Base-by-base conservation (phyloP, 2,329 filamentous ascomycete genomes). In the Plectosphaerella cucumerina region DNA sequence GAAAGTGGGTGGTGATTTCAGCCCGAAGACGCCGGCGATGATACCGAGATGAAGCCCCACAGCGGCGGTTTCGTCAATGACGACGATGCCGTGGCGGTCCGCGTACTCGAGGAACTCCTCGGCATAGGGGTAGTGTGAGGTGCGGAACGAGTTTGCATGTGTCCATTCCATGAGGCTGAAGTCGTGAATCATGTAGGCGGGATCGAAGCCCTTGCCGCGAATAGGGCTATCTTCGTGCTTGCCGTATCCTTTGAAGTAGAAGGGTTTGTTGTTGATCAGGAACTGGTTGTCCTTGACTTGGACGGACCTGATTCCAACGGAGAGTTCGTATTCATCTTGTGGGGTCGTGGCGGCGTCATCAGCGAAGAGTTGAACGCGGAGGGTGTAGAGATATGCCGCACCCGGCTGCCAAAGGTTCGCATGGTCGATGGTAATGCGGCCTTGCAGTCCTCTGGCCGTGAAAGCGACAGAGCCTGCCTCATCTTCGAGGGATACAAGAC, bases 101-200 rank as follows among this genome's bases (percentile, higher is more conserved):
- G 62, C 61, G 39, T 58, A 64, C 1, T 65, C 61, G 37, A 62
- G 52, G 5, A 62, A 54, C n/a, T 64, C 62, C 18, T 62, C 57
- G 0, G 60, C 60, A 50, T 66, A 64, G 1, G 63, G 63, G 37
- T 65, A 65, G 50, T 65, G 61, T 0, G 62, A 56, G 2, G 62
- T 64, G 1, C 63, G 57, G 53, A 65, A 65, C 3, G 63, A 65
- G 50, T 65, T 66, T 2, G 63, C 63, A 2, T 61, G 60, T 1
- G 60, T 59, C 62, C 63, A 65, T n/a, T 58, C 46, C 48, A 66
- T 52, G 6, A 66, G 54, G 17, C 60, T 51, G 48, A 63, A 65
- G 44, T 66, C 63, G 44, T 64, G 63, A 4, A 65, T 54, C 59
- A 66, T 61, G 50, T 62, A 63, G 3, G 61, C 60, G 12, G 56